Evolutionary conservation across 2,329 filamentous ascomycete genomes (phyloP).

Genomic region (Hypoxylon sp.): DNA sequence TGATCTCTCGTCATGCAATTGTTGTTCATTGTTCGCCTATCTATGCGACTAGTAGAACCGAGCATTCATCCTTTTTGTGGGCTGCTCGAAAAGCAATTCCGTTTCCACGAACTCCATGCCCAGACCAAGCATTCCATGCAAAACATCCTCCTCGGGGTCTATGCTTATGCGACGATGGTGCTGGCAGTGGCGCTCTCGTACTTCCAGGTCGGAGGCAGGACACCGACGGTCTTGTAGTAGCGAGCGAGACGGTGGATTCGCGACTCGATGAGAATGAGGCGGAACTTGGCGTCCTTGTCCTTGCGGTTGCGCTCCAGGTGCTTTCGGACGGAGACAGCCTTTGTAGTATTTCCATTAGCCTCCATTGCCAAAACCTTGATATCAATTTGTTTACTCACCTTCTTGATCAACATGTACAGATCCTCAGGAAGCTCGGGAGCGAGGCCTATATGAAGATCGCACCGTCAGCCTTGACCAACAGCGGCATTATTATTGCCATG

Average conservation of each 20-base stretch:
- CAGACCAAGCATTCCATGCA: slow-evolving; percentile 46
- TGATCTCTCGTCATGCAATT: slow-evolving; percentile 40
- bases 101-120: slow-evolving; percentile 54
- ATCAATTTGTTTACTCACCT: slow-evolving; percentile 70
- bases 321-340: slow-evolving; percentile 99
- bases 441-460: slow-evolving; percentile 90
- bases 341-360: slow-evolving; percentile 39
- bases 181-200: slow-evolving; percentile 98
- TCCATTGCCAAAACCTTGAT: neutral
- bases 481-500: slow-evolving; percentile 70
- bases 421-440: slow-evolving; percentile 99
- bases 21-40: slow-evolving; percentile 34
- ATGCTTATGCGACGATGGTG: slow-evolving; percentile 88
- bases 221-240: slow-evolving; percentile 98
- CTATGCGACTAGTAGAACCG: slow-evolving; percentile 44
- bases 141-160: slow-evolving; percentile 32
- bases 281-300: slow-evolving; percentile 99
- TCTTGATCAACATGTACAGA: slow-evolving; percentile 99
- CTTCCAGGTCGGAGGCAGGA: slow-evolving; percentile 93
- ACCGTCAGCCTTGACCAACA: slow-evolving; percentile 95
- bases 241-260: slow-evolving; percentile 99
- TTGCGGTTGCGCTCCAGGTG: slow-evolving; percentile 99
- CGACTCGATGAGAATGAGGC: slow-evolving; percentile 99
- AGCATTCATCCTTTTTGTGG: slow-evolving; percentile 37
- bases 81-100: slow-evolving; percentile 51